Percentiles rank a stretch among this genome's conserved stretches.
These are phyloP conservation scores for Dothidotthia symphoricarpi DNA, from an alignment of 2,329 filamentous ascomycete genomes.

Conservation along the genomic window DNA sequence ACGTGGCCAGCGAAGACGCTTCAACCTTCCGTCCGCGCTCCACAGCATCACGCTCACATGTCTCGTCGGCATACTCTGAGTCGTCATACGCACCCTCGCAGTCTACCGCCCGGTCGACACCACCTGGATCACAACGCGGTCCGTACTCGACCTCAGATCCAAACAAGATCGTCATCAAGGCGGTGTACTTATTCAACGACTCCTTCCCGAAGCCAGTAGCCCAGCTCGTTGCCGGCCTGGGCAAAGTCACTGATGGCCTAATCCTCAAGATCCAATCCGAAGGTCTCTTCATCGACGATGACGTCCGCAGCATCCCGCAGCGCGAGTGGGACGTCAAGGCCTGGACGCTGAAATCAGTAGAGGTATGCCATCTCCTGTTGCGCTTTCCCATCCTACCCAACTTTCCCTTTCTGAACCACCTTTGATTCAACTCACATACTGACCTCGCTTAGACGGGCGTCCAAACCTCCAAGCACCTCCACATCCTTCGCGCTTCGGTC, in stretches of 20 bases:
- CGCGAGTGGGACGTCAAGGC: constrained; percentile 98
- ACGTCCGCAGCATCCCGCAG: constrained; percentile 85
- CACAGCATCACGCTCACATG: constrained; percentile 31
- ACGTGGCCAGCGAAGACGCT: constrained; percentile 52
- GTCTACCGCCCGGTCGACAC: constrained; percentile 78
- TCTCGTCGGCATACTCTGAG: constrained; percentile 66
- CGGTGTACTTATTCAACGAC: constrained; percentile 90
- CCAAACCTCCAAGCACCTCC: constrained; percentile 45
- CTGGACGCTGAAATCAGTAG: constrained; percentile 91
- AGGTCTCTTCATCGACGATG: constrained; percentile 95
- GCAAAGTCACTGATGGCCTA: constrained; percentile 84
- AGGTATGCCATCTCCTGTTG: constrained; percentile 46
- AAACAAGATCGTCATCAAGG: constrained; percentile 93
- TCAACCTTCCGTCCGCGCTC: constrained; percentile 62
- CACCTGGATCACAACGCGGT: constrained; percentile 73
- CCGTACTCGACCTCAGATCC: constrained; percentile 87
- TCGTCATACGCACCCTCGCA: constrained; percentile 83
- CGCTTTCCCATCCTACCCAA: neutral
- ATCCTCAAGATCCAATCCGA: constrained; percentile 90
- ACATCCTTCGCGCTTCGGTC: constrained; percentile 58
- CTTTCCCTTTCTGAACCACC: constrained; percentile 5
- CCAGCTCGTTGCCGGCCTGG: constrained; percentile 80
- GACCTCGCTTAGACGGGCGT: constrained; percentile 42
- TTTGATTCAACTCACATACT: constrained; percentile 11
- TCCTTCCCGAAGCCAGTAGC: constrained; percentile 87